These are phyloP conservation scores for Chrysanthemum makinoi DNA, from an alignment of 129 eudicot genomes.

Conservation along the genomic window DNA sequence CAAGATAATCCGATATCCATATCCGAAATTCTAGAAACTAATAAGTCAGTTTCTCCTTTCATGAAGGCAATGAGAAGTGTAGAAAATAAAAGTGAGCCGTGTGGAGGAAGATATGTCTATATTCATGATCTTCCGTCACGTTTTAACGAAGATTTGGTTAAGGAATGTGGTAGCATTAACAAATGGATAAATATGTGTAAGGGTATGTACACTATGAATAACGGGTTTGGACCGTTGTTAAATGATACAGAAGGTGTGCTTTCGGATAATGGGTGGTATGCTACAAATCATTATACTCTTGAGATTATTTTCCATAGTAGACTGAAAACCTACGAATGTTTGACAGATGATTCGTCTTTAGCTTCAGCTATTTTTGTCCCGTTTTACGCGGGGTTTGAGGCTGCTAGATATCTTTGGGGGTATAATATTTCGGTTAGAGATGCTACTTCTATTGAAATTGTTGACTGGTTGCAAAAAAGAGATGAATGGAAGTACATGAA, in stretches of 20 bases:
- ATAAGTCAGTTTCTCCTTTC: constrained; percentile 32
- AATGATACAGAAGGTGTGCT: constrained; percentile 9
- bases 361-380: constrained; percentile 15
- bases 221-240: constrained; percentile 14
- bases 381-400: constrained; percentile 16
- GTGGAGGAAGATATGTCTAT: constrained; percentile 77
- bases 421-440: constrained; percentile 2
- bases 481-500: constrained; percentile 15
- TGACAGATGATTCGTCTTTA: constrained; percentile 15
- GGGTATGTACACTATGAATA: constrained; percentile 40
- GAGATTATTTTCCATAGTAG: constrained; percentile 5
- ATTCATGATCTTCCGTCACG: constrained; percentile 74
- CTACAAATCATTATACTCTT: constrained; percentile 4
- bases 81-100: constrained; percentile 64
- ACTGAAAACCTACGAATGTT: constrained; percentile 10
- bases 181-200: constrained; percentile 64
- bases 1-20: background rate
- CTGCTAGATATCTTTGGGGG: constrained; percentile 7
- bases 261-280: constrained; percentile 19
- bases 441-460: background rate
- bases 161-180: constrained; percentile 48
- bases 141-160: constrained; percentile 68
- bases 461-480: constrained; percentile 7
- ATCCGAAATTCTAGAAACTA: background rate
- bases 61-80: constrained; percentile 56